phyloP scores from a whole-genome alignment of 179 eudicot genomes.

The Nepenthes alata region DNA sequence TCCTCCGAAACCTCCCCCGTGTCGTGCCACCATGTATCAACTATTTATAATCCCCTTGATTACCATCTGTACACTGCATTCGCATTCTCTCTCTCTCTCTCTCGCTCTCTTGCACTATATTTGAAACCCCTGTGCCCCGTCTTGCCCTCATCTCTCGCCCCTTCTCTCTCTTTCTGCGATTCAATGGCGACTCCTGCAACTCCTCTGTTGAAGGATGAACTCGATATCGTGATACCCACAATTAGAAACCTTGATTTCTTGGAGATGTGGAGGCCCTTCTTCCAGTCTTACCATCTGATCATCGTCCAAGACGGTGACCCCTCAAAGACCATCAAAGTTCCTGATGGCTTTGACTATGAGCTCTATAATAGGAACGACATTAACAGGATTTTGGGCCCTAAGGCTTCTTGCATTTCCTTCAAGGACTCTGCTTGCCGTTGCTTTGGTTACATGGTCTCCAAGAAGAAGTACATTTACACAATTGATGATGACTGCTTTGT shows the following conservation, averaged over 20 bases:
- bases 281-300: slow-evolving; percentile 72
- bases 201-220: slow-evolving; percentile 59
- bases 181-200: slow-evolving; percentile 33
- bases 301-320: slow-evolving; percentile 97
- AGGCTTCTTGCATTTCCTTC: slow-evolving; percentile 73
- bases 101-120: too few species aligned
- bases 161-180: slow-evolving; percentile 5
- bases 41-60: not conserved
- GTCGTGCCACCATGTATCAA: slow-evolving; percentile 16
- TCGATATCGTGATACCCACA: slow-evolving; percentile 88
- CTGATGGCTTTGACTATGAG: slow-evolving; percentile 82
- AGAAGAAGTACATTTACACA: slow-evolving; percentile 85
- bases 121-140: not conserved
- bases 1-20: slow-evolving; percentile 16
- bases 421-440: slow-evolving; percentile 93
- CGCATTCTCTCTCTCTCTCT: too few species aligned
- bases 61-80: not conserved
- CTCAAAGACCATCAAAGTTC: slow-evolving; percentile 55
- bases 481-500: slow-evolving; percentile 93
- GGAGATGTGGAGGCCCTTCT: slow-evolving; percentile 92
- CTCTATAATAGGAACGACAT: slow-evolving; percentile 81
- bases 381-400: slow-evolving; percentile 66
- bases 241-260: slow-evolving; percentile 86
- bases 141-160: slow-evolving; percentile 4
- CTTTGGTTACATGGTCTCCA: slow-evolving; percentile 85